These are phyloP conservation scores for Zygoascus meyerae DNA, from an alignment of 1,139 yeast species.

Conservation along the genomic window DNA sequence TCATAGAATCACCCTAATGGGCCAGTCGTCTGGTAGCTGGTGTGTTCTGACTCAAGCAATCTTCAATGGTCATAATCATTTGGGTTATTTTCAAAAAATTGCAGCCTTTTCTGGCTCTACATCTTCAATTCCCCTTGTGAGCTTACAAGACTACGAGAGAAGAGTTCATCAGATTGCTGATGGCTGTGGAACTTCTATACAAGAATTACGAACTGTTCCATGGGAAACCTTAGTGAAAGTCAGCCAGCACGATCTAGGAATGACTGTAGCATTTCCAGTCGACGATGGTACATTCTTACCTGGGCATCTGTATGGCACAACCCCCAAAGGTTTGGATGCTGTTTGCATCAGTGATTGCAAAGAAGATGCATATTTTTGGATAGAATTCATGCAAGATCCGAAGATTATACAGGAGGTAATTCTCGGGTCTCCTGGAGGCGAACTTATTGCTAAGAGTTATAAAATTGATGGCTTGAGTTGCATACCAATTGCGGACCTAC, in stretches of 20 bases:
- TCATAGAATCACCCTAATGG: constrained; percentile 35
- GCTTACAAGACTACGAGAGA: constrained; percentile 15
- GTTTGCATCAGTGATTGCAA: constrained; percentile 23
- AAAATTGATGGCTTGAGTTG: constrained; percentile 9
- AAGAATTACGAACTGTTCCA: constrained; percentile 16
- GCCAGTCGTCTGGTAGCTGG: constrained; percentile 36
- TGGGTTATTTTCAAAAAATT: constrained; percentile 15
- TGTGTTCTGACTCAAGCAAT: constrained; percentile 20
- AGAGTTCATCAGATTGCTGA: constrained; percentile 14
- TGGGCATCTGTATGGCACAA: constrained; percentile 10
- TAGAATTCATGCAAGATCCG: constrained; percentile 15
- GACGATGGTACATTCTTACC: constrained; percentile 22
- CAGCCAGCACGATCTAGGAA: constrained; percentile 12
- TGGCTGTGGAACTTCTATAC: constrained; percentile 11
- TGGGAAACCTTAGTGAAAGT: constrained; percentile 22
- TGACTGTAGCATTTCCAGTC: constrained; percentile 19
- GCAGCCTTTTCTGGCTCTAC: constrained; percentile 23
- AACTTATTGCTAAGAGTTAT: constrained; percentile 11
- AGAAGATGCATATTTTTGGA: constrained; percentile 24
- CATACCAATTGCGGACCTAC: constrained; percentile 13
- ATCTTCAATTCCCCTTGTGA: constrained; percentile 13
- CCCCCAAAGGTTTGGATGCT: constrained; percentile 13
- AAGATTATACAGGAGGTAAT: constrained; percentile 6
- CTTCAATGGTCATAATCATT: constrained; percentile 8
- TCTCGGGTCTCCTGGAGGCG: constrained; percentile 9